Evolutionary conservation across 2,329 filamentous ascomycete species (phyloP).

Genomic region (Monosporascus sp.): DNA sequence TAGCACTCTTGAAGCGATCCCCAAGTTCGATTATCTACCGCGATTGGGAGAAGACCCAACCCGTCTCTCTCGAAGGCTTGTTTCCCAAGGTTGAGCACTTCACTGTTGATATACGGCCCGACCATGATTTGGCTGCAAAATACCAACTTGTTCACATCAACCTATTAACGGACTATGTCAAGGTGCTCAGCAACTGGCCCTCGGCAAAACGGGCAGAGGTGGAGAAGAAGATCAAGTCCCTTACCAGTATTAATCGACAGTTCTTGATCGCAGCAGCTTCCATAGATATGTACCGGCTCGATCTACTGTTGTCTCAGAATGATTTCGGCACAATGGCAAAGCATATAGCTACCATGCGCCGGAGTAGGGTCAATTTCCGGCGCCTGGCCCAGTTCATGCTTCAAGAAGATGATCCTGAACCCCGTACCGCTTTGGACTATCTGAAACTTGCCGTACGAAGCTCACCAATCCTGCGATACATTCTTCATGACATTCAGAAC

Average conservation of each 20-base stretch:
- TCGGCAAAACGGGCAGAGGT: background rate
- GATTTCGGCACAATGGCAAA: constrained; percentile 9
- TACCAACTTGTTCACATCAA: constrained; percentile 19
- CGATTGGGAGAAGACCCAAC: constrained; percentile 12
- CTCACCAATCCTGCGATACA: constrained; percentile 22
- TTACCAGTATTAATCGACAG: constrained; percentile 2
- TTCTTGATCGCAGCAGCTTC: constrained; percentile 22
- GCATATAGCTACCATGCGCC: constrained; percentile 17
- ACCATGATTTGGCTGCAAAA: constrained; percentile 6
- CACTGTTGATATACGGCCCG: constrained; percentile 18
- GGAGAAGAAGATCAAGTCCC: background rate
- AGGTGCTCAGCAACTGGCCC: constrained; percentile 10
- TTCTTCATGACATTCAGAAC: constrained; percentile 18
- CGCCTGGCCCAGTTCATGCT: constrained; percentile 16
- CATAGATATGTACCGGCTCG: constrained; percentile 18
- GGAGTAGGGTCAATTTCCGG: constrained; percentile 11
- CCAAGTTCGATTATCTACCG: constrained; percentile 17
- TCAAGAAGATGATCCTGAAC: constrained; percentile 3
- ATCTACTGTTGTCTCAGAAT: constrained; percentile 12
- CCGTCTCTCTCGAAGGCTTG: constrained; percentile 19
- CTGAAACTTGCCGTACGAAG: constrained; percentile 17
- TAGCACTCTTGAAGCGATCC: constrained; percentile 23
- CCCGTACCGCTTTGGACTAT: constrained; percentile 15
- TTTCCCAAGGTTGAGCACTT: constrained; percentile 19
- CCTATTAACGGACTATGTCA: constrained; percentile 16